A percentile compares a stretch with the other conserved stretches of the same genome.
Evolutionary conservation across 352 stramenopile genomes (phyloP).

Genomic region (Lagenidium giganteum): DNA sequence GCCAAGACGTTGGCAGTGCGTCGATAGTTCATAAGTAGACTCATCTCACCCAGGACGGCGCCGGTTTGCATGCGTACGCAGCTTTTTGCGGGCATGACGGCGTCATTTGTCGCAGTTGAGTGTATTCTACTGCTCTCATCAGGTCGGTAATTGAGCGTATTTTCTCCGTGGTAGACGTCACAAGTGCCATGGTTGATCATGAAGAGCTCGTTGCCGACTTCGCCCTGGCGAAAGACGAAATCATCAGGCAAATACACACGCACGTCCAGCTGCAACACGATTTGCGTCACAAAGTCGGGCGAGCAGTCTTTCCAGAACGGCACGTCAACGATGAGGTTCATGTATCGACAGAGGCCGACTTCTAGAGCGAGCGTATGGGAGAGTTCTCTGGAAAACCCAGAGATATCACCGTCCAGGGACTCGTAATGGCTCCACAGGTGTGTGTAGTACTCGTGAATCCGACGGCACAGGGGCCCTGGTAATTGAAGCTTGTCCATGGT

Average conservation of each 20-base stretch:
- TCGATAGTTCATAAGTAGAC: slow-evolving; percentile 52
- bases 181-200: slow-evolving; percentile 17
- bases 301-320: slow-evolving; percentile 14
- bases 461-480: slow-evolving; percentile 10
- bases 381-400: slow-evolving; percentile 13
- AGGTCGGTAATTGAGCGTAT: background rate
- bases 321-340: slow-evolving; percentile 12
- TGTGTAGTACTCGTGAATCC: slow-evolving; percentile 20
- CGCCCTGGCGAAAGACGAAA: slow-evolving; percentile 16
- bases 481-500: slow-evolving; percentile 31
- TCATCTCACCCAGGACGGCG: slow-evolving; percentile 34
- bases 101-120: no score
- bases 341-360: slow-evolving; percentile 12
- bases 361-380: slow-evolving; percentile 15
- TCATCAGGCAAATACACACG: no score
- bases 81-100: background rate
- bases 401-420: slow-evolving; percentile 11
- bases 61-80: slow-evolving; percentile 6
- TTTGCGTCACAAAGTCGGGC: no score
- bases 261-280: no score
- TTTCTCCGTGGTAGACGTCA: no score
- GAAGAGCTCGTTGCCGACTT: slow-evolving; percentile 16
- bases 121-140: background rate
- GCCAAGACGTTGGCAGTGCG: slow-evolving; percentile 37
- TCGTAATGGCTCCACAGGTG: slow-evolving; percentile 21